phyloP scores from a whole-genome alignment of 2,329 filamentous ascomycete genomes.

The Lecanosticta acicola region DNA sequence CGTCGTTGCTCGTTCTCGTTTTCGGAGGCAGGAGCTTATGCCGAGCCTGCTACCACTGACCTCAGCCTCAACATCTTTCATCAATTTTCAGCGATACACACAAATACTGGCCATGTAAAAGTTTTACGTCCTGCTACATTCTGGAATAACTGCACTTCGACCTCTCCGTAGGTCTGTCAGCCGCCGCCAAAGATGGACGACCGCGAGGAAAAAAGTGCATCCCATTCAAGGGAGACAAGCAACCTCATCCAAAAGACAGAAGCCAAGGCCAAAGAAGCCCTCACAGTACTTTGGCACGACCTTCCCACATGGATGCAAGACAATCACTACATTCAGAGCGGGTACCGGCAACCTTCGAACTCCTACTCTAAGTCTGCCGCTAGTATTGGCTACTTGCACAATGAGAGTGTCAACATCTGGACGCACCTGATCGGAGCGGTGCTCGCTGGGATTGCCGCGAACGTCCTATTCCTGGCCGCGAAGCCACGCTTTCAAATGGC shows the following conservation, averaged over 20 bases:
- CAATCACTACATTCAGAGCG: conserved; percentile 63
- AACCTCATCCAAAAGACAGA: conserved; percentile 12
- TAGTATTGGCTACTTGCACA: conserved; percentile 60
- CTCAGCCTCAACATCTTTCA: too few species aligned
- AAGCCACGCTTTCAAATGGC: conserved; percentile 62
- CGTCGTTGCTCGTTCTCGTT: too few species aligned
- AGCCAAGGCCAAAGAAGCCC: conserved; percentile 34
- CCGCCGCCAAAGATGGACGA: background rate
- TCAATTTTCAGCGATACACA: too few species aligned
- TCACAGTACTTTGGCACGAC: conserved; percentile 44
- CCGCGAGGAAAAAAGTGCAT: background rate
- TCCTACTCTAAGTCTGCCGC: conserved; percentile 55
- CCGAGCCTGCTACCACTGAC: too few species aligned
- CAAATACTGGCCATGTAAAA: too few species aligned
- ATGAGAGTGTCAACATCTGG: conserved; percentile 67
- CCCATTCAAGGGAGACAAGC: background rate
- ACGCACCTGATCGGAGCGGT: conserved; percentile 64
- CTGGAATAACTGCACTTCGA: too few species aligned
- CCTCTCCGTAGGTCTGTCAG: too few species aligned
- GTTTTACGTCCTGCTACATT: too few species aligned
- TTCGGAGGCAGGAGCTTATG: too few species aligned
- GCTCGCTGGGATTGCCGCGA: conserved; percentile 48
- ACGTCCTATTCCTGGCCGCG: conserved; percentile 53
- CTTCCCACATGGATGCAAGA: conserved; percentile 49
- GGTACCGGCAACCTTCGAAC: conserved; percentile 59